A percentile compares a stretch with the other conserved stretches of the same genome.
Conservation (phyloP, 805 yeast genomes). For the Candida manassasensis region DNA sequence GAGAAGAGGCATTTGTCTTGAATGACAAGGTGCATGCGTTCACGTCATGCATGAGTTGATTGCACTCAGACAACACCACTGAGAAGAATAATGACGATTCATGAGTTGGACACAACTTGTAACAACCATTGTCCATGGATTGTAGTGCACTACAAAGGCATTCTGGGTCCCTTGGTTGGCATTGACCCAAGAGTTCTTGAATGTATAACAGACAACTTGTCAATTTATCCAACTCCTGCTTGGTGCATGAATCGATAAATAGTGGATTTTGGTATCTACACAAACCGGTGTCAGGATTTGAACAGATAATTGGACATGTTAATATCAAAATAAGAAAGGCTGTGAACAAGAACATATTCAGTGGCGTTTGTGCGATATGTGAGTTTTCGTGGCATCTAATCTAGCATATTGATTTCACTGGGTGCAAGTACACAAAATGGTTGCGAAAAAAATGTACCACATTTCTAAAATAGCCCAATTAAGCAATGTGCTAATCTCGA, state of each 20-base stretch:
- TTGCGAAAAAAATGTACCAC: no score
- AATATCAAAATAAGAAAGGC: not conserved
- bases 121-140: conserved; percentile 42
- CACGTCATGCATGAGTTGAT: conserved; percentile 31
- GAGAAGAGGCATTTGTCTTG: conserved; percentile 38
- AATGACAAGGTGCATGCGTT: conserved; percentile 50
- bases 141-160: conserved; percentile 57
- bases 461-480: no score
- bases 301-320: not conserved
- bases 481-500: no score
- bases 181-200: conserved; percentile 41
- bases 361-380: no score
- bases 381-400: no score
- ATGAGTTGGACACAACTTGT: conserved; percentile 45
- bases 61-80: conserved; percentile 19
- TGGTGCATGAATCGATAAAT: conserved; percentile 35
- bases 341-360: no score
- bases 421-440: no score
- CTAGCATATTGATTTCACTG: no score
- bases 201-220: conserved; percentile 45
- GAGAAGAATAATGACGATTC: conserved; percentile 44
- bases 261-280: conserved; percentile 46
- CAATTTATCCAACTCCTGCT: conserved; percentile 39
- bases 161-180: conserved; percentile 50
- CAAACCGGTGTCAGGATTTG: conserved; percentile 18